A percentile compares a stretch with the other conserved stretches of the same genome.
These are phyloP conservation scores for Grosmannia penicillata DNA, from an alignment of 2,329 filamentous ascomycete genomes.

Conservation along the genomic window DNA sequence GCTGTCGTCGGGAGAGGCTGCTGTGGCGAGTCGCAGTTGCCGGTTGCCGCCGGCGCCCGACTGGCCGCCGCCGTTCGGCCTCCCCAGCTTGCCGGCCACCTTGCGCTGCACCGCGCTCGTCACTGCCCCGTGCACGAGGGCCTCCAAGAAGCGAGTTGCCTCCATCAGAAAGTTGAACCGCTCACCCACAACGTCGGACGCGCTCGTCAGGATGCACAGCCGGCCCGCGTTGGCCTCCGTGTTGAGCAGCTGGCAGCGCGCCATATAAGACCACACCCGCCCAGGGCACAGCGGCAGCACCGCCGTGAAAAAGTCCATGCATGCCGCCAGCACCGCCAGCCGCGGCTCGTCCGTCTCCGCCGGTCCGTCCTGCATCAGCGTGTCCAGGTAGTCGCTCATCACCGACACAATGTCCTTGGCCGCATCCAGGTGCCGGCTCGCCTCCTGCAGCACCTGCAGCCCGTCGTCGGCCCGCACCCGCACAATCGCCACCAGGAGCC, in stretches of 20 bases:
- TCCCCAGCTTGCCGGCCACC: conserved; percentile 27
- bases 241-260: conserved; percentile 65
- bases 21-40: not conserved
- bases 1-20: conserved; percentile 22
- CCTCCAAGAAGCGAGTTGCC: conserved; percentile 58
- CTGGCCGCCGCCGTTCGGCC: not conserved
- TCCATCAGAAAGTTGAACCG: conserved; percentile 65
- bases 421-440: conserved; percentile 36
- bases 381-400: conserved; percentile 74
- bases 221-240: conserved; percentile 62
- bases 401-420: conserved; percentile 66
- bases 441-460: conserved; percentile 40
- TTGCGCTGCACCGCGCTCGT: conserved; percentile 53
- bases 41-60: conserved; percentile 22
- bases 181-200: conserved; percentile 62
- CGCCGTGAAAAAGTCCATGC: conserved; percentile 65
- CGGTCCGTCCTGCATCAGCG: conserved; percentile 42
- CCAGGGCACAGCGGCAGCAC: conserved; percentile 63
- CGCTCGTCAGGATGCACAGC: conserved; percentile 65
- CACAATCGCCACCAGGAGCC: conserved; percentile 58
- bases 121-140: conserved; percentile 62
- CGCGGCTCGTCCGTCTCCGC: conserved; percentile 45
- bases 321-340: conserved; percentile 52
- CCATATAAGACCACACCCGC: conserved; percentile 80
- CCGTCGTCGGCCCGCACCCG: conserved; percentile 21